Evolutionary conservation across 202 grass and related monocot species (phyloP).

Genomic region (Setaria viridis): DNA sequence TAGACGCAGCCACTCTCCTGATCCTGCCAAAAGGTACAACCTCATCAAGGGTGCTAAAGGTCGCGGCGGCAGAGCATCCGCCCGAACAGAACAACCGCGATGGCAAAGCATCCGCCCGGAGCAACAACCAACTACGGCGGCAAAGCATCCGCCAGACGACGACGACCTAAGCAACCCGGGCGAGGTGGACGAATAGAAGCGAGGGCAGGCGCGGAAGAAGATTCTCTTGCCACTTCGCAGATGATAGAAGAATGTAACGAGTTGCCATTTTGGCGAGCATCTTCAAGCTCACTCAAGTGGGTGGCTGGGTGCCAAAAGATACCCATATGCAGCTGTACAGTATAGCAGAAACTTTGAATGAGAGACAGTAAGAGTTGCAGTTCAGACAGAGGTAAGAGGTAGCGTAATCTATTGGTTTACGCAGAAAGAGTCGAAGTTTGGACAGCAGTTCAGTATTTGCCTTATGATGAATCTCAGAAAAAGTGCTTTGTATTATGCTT

Average conservation of each 20-base stretch:
- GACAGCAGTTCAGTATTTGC: constrained; percentile 52
- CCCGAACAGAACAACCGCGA: too few relatives aligned
- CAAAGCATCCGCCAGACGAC: too few relatives aligned
- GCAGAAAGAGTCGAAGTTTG: constrained; percentile 49
- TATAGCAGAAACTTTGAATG: background rate
- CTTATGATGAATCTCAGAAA: constrained; percentile 52
- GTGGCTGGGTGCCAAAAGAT: background rate
- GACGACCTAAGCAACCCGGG: too few relatives aligned
- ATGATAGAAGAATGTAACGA: background rate
- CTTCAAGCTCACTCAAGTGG: constrained; percentile 17
- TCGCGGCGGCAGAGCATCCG: too few relatives aligned
- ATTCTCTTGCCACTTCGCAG: too few relatives aligned
- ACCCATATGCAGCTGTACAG: background rate
- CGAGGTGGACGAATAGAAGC: too few relatives aligned
- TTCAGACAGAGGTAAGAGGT: background rate
- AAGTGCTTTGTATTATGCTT: constrained; percentile 39
- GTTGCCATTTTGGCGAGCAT: background rate
- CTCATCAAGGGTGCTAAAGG: too few relatives aligned
- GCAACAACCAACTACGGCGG: too few relatives aligned
- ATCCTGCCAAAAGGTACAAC: too few relatives aligned
- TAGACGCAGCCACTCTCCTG: too few relatives aligned
- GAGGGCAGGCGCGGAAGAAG: too few relatives aligned
- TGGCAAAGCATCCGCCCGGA: too few relatives aligned
- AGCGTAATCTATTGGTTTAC: constrained; percentile 53
- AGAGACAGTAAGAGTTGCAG: background rate